Evolutionary conservation across 345 rosid genomes (phyloP), one percentile per base, ranked within the genome.

Genomic region (Salix exigua): DNA sequence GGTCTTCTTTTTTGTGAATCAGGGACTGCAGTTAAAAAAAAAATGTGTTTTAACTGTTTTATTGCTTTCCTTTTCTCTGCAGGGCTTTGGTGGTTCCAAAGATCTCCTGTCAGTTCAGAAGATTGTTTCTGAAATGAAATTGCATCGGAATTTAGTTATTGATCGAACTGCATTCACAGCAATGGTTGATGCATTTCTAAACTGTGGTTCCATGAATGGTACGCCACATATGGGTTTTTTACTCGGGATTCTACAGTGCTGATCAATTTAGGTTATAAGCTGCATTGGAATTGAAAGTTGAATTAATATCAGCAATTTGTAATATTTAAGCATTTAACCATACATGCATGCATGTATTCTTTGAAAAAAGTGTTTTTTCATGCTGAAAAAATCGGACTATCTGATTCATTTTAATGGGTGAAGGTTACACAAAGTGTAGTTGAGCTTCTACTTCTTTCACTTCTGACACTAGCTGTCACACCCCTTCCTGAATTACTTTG

Each of bases 101-200:
- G 91, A 89, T 87, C 81, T 85, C 68, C 62, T 50, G 68, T 87
- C 89, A 42, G 85, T 90, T 71, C 85, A 83, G 81, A 82, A 74
- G 38, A 73, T 88, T 73, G 79, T 82, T 75, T 50, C 82, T 77
- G 90, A 89, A 77, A 90, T 88, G 91, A 92, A 88, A 82, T 80
- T 82, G 60, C 77, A 79, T 70, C 78, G 77, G 61, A 69, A 80
- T 79, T 77, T 90, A 80, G 70, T 79, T 77, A 85, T 89, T 76
- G 91, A 90, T 82, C 83, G 90, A 73, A 86, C 87, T 80, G 93
- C 91, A 66, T 89, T 86, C 82, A 87, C 92, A 53, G 88, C 91
- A 69, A 83, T 75, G 72, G 86, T 92, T 71, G 97, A 89, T 87
- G 92, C 90, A 64, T 74, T 89, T 71, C 85, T 88, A 21, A 77